Percentiles rank a stretch among this genome's conserved stretches.
Evolutionary conservation across 2,329 filamentous ascomycete species (phyloP).

Genomic region (Sporothrix schenckii): DNA sequence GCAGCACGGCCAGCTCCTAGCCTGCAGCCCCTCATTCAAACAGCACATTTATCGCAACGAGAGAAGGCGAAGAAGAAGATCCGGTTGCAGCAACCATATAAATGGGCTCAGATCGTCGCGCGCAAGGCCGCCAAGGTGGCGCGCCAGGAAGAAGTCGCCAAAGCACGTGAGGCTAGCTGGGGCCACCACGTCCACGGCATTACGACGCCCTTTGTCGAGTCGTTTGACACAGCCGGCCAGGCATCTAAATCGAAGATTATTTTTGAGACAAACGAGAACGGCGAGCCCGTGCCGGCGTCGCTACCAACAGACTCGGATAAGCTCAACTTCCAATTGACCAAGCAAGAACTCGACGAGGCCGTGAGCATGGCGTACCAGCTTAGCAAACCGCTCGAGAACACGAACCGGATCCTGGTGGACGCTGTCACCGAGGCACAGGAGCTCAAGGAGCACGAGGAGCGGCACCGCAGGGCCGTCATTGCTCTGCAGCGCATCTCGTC

Average conservation of each 20-base stretch:
- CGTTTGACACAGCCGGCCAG: conserved; percentile 69
- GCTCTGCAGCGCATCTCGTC: conserved; percentile 79
- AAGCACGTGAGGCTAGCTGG: conserved; percentile 64
- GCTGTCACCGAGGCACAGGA: conserved; percentile 46
- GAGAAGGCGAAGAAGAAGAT: conserved; percentile 68
- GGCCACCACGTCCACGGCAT: conserved; percentile 81
- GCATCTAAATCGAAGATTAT: conserved; percentile 43
- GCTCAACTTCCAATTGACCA: conserved; percentile 76
- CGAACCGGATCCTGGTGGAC: conserved; percentile 46
- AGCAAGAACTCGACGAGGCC: conserved; percentile 67
- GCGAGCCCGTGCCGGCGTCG: conserved; percentile 42
- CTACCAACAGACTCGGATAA: conserved; percentile 56
- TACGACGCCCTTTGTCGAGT: conserved; percentile 79
- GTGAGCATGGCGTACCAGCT: conserved; percentile 69
- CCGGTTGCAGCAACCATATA: conserved; percentile 77
- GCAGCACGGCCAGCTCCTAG: conserved; percentile 50
- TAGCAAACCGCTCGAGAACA: conserved; percentile 57
- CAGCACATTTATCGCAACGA: conserved; percentile 63
- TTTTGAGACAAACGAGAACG: neutral
- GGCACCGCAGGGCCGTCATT: conserved; percentile 69
- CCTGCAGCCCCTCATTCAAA: conserved; percentile 63
- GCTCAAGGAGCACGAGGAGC: conserved; percentile 52
- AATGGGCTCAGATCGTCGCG: conserved; percentile 77
- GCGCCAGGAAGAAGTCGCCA: conserved; percentile 69
- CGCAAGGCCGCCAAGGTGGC: conserved; percentile 81